Percentiles rank a stretch among this genome's conserved stretches.
phyloP scores from a whole-genome alignment of 441 rosid species.

The Pelargonium citronellum region DNA sequence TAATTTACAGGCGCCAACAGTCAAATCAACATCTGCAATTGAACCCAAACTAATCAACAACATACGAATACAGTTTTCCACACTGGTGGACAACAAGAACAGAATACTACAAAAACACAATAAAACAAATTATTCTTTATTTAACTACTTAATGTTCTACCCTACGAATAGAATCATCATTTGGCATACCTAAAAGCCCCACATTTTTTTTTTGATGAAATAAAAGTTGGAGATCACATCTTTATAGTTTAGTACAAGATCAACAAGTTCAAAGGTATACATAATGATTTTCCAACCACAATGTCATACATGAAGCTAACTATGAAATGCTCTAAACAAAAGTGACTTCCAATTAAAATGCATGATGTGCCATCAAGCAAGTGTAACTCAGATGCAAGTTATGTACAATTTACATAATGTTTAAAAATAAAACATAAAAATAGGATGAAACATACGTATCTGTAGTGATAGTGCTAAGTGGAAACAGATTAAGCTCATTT shows the following conservation, averaged over 20 bases:
- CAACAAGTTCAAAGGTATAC: neutral
- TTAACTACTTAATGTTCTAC: neutral
- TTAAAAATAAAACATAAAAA: neutral
- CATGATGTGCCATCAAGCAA: no score
- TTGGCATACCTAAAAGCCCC: neutral
- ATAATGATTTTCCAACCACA: neutral
- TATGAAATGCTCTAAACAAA: neutral
- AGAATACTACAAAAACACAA: no score
- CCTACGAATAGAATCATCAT: neutral
- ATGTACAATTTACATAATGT: neutral
- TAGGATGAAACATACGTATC: constrained; percentile 32
- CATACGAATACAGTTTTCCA: no score
- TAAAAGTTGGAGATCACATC: neutral
- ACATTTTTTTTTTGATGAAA: neutral
- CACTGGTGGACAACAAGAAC: no score
- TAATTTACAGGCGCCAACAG: no score
- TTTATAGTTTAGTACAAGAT: neutral
- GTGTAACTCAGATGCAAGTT: no score
- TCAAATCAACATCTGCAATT: no score
- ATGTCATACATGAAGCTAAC: neutral
- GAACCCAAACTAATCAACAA: no score
- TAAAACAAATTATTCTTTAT: no score
- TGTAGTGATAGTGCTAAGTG: constrained; percentile 51
- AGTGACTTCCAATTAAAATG: no score
- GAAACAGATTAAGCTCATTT: constrained; percentile 61